Evolutionary conservation across 2,329 filamentous ascomycete genomes (phyloP), one percentile per base, ranked within the genome.

Genomic region (Stachybotrys chlorohalonatus): DNA sequence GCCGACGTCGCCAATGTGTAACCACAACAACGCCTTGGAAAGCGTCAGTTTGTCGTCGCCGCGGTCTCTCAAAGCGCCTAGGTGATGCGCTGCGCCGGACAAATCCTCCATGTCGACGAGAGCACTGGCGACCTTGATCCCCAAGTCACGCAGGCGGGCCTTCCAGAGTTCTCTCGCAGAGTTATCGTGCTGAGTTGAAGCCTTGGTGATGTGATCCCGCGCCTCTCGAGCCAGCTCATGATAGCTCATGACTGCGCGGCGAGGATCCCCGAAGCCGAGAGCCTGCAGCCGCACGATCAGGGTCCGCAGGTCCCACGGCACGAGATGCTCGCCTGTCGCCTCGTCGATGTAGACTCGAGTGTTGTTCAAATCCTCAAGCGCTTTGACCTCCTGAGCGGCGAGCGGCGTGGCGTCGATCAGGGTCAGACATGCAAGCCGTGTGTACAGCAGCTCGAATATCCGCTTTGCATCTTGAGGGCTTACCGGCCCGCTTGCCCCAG

Each of bases 51-150:
- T 71, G 17, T 69, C 65, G 62, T 73, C 63, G 17, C 70, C 63
- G 3, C 66, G 62, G 15, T 66, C 68, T 52, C 67, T 73, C 13
- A 95, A 68, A 4, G 77, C 83, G 17, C 76, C 75, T 2, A 99
- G 73, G 63, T 95, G 90, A 32, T 86, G 76, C 1, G 80, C 83
- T 0, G 93, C 94, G 5, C 89, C 90, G 2, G 88, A 83, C 0
- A 95, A 68, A 66, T 99, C 93, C 8, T 90, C 90, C 85, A 96
- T 95, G 68, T 94, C 89, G 6, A 93, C 78, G 31, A 94, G 72
- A 0, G 86, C 85, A 13, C 81, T 79, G 0, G 82, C 82, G 1
- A 87, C 82, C 54, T 79, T 73, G 49, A 87, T 75, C 0, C 91
- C 92, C 2, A 96, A 75, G 58, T 96, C 91, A 1, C 78, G 73